phyloP scores from a whole-genome alignment of 129 eudicot genomes.

The Helianthus tuberosus region DNA sequence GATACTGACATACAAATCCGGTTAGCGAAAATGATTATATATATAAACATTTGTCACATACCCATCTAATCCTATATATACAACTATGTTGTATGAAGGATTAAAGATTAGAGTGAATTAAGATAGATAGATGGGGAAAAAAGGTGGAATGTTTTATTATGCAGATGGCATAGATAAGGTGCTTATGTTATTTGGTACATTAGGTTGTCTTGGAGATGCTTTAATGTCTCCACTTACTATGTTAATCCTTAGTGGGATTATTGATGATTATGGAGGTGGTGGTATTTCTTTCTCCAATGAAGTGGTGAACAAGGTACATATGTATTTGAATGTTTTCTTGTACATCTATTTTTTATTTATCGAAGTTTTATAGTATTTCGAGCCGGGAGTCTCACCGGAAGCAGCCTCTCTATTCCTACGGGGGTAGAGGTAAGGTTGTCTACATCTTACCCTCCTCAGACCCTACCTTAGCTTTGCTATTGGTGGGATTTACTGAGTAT shows the following conservation, averaged over 20 bases:
- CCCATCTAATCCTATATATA: conserved; percentile 2
- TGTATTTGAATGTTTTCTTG: background rate
- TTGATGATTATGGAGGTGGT: conserved; percentile 46
- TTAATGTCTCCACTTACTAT: conserved; percentile 65
- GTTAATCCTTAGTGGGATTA: conserved; percentile 49
- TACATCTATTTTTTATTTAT: background rate
- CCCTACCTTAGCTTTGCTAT: no score
- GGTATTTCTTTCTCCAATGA: conserved; percentile 37
- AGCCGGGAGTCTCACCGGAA: no score
- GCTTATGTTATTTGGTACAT: conserved; percentile 61
- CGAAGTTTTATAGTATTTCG: background rate
- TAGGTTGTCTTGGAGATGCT: conserved; percentile 70
- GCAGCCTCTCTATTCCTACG: no score
- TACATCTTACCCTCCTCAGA: no score
- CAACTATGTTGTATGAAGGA: conserved; percentile 4
- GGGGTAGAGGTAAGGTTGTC: no score
- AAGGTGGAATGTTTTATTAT: conserved; percentile 53
- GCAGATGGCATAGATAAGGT: conserved; percentile 69
- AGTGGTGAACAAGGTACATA: conserved; percentile 57
- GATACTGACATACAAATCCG: conserved; percentile 24
- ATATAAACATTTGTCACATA: background rate
- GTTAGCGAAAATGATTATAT: background rate
- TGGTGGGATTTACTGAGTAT: no score
- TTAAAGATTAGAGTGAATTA: background rate
- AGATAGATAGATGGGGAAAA: conserved; percentile 38